Evolutionary conservation across 2,329 filamentous ascomycete species (phyloP).

Genomic region (Periglandula ipomoeae): DNA sequence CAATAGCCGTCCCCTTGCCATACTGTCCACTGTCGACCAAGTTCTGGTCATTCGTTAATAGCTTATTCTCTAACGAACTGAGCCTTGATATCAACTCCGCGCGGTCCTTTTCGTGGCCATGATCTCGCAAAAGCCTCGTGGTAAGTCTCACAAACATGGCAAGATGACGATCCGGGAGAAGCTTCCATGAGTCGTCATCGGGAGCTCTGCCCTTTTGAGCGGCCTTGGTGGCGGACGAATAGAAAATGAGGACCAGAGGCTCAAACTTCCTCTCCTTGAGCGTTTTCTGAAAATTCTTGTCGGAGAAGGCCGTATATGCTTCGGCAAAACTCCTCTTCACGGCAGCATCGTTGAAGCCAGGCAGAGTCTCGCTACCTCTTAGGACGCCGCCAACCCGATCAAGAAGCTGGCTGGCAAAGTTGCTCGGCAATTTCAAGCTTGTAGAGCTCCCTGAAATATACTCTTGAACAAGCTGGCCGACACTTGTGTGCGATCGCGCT

Average conservation of each 20-base stretch:
- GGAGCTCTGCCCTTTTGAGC: constrained; percentile 65
- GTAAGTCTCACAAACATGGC: constrained; percentile 89
- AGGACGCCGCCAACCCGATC: constrained; percentile 76
- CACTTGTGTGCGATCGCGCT: constrained; percentile 56
- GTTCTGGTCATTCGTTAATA: constrained; percentile 89
- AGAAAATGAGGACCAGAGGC: constrained; percentile 91
- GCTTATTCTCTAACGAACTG: constrained; percentile 79
- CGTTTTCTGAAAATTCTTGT: constrained; percentile 75
- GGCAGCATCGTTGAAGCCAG: constrained; percentile 81
- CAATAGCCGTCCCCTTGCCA: constrained; percentile 47
- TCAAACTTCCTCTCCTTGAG: constrained; percentile 91
- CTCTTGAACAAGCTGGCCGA: constrained; percentile 83
- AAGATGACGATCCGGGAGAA: constrained; percentile 86
- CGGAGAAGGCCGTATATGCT: constrained; percentile 88
- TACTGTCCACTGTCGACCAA: constrained; percentile 36
- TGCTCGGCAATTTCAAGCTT: constrained; percentile 47
- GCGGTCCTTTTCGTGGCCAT: constrained; percentile 76
- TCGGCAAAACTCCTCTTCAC: constrained; percentile 92
- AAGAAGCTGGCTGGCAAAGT: constrained; percentile 42
- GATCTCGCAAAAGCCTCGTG: constrained; percentile 67
- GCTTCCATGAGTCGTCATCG: constrained; percentile 82
- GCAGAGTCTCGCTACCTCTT: constrained; percentile 71
- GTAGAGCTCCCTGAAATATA: constrained; percentile 49
- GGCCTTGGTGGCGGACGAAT: constrained; percentile 82
- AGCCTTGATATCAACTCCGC: constrained; percentile 76